Evolutionary conservation across 139 green algal species (phyloP).

Genomic region (Coelastrella sp.): DNA sequence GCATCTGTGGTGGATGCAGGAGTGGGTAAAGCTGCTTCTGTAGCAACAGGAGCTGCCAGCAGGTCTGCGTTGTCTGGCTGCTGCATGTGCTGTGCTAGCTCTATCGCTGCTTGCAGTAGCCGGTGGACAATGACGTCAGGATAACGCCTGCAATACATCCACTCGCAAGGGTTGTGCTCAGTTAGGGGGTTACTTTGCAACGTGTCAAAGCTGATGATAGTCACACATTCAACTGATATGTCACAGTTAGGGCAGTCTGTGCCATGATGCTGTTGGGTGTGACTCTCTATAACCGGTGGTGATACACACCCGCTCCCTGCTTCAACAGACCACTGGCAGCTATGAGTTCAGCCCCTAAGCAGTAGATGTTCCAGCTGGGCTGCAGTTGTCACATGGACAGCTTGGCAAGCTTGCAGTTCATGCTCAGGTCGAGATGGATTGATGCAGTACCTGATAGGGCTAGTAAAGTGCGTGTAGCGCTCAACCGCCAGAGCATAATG

Average conservation of each 20-base stretch:
- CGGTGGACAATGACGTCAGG: slow-evolving; percentile 95
- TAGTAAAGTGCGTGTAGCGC: slow-evolving; percentile 96
- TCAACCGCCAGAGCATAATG: slow-evolving; percentile 91
- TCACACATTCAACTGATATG: too few species aligned
- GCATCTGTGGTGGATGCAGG: neutral
- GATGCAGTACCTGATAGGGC: slow-evolving; percentile 77
- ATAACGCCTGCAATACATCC: slow-evolving; percentile 73
- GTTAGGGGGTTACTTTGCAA: too few species aligned
- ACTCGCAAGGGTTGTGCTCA: neutral
- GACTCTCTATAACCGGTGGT: too few species aligned
- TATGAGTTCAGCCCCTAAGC: too few species aligned
- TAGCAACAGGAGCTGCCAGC: neutral
- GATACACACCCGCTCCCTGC: too few species aligned
- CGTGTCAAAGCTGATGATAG: too few species aligned
- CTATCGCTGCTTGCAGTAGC: slow-evolving; percentile 79
- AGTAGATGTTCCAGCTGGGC: too few species aligned
- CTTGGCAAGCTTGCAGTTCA: neutral
- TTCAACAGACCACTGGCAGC: too few species aligned
- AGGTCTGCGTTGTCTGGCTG: slow-evolving; percentile 26
- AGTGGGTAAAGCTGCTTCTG: neutral
- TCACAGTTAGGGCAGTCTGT: too few species aligned
- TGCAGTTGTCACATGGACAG: too few species aligned
- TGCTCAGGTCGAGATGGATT: neutral
- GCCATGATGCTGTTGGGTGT: too few species aligned
- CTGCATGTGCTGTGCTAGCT: slow-evolving; percentile 50